Evolutionary conservation across 2,329 filamentous ascomycete genomes (phyloP).

Genomic region (Lasiodiplodia citricola): DNA sequence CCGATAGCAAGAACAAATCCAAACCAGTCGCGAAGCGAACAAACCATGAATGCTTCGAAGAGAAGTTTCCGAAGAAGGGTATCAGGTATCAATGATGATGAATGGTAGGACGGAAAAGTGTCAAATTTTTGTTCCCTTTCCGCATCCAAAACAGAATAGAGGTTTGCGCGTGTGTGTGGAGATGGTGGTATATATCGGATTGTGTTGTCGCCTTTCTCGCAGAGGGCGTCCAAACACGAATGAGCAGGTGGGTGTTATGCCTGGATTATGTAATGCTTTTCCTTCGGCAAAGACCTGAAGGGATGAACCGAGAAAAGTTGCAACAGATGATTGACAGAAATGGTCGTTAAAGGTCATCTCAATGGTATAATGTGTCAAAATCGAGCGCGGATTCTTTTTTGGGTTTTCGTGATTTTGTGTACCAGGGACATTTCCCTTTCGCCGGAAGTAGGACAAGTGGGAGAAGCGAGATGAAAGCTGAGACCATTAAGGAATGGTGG

Average conservation of each 20-base stretch:
- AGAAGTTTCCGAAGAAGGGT: conserved; percentile 19
- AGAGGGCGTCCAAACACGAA: not conserved
- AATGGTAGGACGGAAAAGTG: not conserved
- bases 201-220: not conserved
- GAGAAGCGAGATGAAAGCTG: conserved; percentile 7
- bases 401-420: conserved; percentile 8
- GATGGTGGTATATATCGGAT: not conserved
- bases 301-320: conserved; percentile 2
- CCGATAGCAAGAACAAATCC: not conserved
- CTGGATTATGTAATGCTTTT: conserved; percentile 15
- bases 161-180: not conserved
- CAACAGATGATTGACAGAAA: conserved; percentile 7
- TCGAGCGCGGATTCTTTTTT: not conserved
- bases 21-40: not conserved
- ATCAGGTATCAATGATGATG: conserved; percentile 23
- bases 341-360: conserved; percentile 19
- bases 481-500: not conserved
- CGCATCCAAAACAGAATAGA: not conserved
- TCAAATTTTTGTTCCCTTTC: not conserved
- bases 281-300: not conserved
- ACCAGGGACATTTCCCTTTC: not conserved
- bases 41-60: not conserved
- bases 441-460: not conserved
- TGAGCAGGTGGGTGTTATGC: not conserved
- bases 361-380: conserved; percentile 1